phyloP scores from a whole-genome alignment of 1,284 basidiomycete species.

The Trichosporon faecale region DNA sequence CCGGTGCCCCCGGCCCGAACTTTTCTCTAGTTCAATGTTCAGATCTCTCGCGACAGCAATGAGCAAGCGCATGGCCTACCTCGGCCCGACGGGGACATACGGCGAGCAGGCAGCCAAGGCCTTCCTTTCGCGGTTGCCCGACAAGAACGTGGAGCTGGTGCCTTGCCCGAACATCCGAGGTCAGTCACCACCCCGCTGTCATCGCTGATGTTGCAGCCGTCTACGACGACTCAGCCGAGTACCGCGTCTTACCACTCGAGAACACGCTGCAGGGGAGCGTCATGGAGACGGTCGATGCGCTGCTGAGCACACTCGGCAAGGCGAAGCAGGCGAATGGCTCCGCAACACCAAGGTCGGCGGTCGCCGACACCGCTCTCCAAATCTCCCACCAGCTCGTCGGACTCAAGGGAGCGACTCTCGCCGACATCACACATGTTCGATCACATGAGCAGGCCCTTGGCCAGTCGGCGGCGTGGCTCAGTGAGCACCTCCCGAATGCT shows the following conservation, averaged over 20 bases:
- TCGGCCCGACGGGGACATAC: constrained; percentile 51
- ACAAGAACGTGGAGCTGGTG: constrained; percentile 26
- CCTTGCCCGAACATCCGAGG: constrained; percentile 39
- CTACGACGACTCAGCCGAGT: constrained; percentile 29
- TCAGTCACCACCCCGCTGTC: constrained; percentile 20
- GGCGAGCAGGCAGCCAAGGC: constrained; percentile 42
- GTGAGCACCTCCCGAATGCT: constrained; percentile 33
- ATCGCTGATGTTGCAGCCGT: constrained; percentile 26
- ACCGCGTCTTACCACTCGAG: constrained; percentile 48
- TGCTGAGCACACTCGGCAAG: constrained; percentile 25
- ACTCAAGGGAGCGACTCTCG: constrained; percentile 30
- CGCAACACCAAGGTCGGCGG: constrained; percentile 2
- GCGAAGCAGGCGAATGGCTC: background rate
- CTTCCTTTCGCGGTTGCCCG: constrained; percentile 24
- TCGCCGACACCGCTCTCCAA: constrained; percentile 29
- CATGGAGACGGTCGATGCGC: constrained; percentile 46
- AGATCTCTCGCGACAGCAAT: background rate
- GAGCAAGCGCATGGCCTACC: constrained; percentile 36
- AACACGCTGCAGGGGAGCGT: constrained; percentile 51
- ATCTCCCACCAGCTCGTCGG: constrained; percentile 50
- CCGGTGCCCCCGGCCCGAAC: background rate
- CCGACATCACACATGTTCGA: constrained; percentile 42
- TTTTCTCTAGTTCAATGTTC: background rate
- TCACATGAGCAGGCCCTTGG: constrained; percentile 53
- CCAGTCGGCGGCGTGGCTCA: constrained; percentile 44